Percentiles rank a stretch among this genome's conserved stretches.
phyloP scores from a whole-genome alignment of 1,284 basidiomycete genomes.

The Rhizoctonia solani region DNA sequence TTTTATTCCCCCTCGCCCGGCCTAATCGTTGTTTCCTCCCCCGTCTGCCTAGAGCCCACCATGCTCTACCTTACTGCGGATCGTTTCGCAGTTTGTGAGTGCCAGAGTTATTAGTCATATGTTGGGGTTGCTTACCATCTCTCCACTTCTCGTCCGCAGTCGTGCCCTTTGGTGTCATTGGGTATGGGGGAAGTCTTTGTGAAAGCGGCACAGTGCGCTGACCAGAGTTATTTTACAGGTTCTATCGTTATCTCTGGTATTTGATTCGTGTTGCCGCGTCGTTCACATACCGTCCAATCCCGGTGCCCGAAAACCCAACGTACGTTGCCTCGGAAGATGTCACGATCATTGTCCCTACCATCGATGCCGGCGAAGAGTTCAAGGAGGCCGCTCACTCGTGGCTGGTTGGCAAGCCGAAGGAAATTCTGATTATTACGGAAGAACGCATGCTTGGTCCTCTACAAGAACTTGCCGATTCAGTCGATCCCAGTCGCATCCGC shows the following conservation, averaged over 20 bases:
- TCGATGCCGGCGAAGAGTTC: slow-evolving; percentile 93
- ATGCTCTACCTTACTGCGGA: slow-evolving; percentile 79
- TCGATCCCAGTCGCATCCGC: slow-evolving; percentile 80
- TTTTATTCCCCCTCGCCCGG: slow-evolving; percentile 24
- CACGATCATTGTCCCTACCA: slow-evolving; percentile 92
- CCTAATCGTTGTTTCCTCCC: not conserved
- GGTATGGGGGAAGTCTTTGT: slow-evolving; percentile 54
- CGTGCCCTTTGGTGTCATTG: slow-evolving; percentile 88
- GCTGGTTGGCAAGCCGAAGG: slow-evolving; percentile 87
- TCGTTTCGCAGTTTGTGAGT: slow-evolving; percentile 77
- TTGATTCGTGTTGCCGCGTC: slow-evolving; percentile 77
- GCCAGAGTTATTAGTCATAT: not conserved
- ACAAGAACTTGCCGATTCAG: slow-evolving; percentile 82
- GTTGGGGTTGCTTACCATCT: slow-evolving; percentile 3
- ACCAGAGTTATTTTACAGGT: slow-evolving; percentile 52
- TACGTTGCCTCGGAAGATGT: slow-evolving; percentile 89
- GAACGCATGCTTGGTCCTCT: slow-evolving; percentile 85
- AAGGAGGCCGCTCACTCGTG: slow-evolving; percentile 88
- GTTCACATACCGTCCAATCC: slow-evolving; percentile 79
- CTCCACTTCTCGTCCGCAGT: slow-evolving; percentile 53
- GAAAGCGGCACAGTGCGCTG: not conserved
- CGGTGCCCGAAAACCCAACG: slow-evolving; percentile 83
- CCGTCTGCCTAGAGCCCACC: slow-evolving; percentile 9
- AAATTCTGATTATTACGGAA: slow-evolving; percentile 92
- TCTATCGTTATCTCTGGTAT: slow-evolving; percentile 91